phyloP scores from a whole-genome alignment of 2,329 filamentous ascomycete genomes.

The Diaporthe aspalathi region DNA sequence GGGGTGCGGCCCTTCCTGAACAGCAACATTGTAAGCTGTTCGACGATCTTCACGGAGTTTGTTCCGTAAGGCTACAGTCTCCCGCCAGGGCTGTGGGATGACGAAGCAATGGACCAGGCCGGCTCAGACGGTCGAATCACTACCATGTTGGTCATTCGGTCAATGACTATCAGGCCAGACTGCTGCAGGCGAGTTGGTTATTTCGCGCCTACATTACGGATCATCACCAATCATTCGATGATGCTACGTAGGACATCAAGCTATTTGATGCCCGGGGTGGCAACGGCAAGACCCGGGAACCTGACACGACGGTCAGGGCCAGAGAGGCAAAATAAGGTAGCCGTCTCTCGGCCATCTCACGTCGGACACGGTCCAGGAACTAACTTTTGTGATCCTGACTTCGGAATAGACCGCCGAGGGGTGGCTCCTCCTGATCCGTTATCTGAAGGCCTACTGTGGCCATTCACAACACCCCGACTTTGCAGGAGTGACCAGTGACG shows the following conservation, averaged over 20 bases:
- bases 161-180: background rate
- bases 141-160: background rate
- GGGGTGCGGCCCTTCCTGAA: background rate
- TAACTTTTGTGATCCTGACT: background rate
- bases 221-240: conserved; percentile 1
- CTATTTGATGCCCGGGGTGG: background rate
- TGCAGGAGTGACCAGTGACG: background rate
- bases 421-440: background rate
- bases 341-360: background rate
- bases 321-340: background rate
- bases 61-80: background rate
- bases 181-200: background rate
- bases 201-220: background rate
- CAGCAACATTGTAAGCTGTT: background rate
- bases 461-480: background rate
- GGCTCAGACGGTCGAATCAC: background rate
- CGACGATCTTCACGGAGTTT: background rate
- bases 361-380: background rate
- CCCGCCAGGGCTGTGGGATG: background rate
- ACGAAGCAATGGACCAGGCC: background rate
- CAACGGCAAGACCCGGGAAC: background rate
- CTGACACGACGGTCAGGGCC: background rate
- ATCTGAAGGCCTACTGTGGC: background rate
- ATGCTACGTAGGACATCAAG: background rate
- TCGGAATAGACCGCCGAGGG: background rate